These are phyloP conservation scores for Tilletia caries DNA, from an alignment of 1,284 basidiomycete genomes.

Conservation along the genomic window DNA sequence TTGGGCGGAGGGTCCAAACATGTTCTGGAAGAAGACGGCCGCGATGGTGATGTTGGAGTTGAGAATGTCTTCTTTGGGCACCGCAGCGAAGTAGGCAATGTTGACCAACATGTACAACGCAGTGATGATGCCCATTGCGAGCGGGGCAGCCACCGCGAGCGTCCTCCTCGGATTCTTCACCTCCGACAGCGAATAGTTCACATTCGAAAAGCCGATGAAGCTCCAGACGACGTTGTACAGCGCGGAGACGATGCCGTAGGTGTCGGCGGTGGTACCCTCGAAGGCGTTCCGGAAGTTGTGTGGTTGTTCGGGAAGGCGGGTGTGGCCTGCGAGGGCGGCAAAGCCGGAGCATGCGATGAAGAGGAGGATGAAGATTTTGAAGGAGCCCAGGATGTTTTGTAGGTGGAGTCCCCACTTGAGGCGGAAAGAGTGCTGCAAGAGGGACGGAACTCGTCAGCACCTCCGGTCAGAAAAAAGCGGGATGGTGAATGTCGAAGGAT, in stretches of 20 bases:
- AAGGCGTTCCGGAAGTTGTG: conserved; percentile 61
- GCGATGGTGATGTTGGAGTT: conserved; percentile 60
- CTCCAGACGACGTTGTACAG: conserved; percentile 56
- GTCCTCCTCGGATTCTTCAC: conserved; percentile 59
- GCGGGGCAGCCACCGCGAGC: conserved; percentile 61
- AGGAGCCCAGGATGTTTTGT: conserved; percentile 66
- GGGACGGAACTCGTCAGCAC: conserved; percentile 13
- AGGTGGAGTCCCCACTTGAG: conserved; percentile 64
- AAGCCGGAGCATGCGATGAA: conserved; percentile 62
- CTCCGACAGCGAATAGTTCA: conserved; percentile 63
- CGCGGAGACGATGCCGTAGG: conserved; percentile 36
- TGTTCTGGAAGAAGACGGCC: conserved; percentile 61
- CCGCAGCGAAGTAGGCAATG: conserved; percentile 57
- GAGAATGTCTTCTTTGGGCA: conserved; percentile 59
- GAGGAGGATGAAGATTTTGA: conserved; percentile 65
- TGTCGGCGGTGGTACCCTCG: conserved; percentile 58
- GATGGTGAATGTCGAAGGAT: conserved; percentile 21
- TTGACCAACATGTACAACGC: conserved; percentile 59
- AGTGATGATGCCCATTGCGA: conserved; percentile 60
- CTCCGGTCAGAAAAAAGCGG: not conserved
- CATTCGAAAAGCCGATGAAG: conserved; percentile 62
- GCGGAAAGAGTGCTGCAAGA: not conserved
- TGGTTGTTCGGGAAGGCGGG: conserved; percentile 55
- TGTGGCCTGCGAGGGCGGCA: conserved; percentile 60
- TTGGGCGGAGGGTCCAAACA: conserved; percentile 60